A percentile compares a stretch with the other conserved stretches of the same genome.
Evolutionary conservation across 2,329 filamentous ascomycete genomes (phyloP).

Genomic region (Rhynchosporium agropyri): DNA sequence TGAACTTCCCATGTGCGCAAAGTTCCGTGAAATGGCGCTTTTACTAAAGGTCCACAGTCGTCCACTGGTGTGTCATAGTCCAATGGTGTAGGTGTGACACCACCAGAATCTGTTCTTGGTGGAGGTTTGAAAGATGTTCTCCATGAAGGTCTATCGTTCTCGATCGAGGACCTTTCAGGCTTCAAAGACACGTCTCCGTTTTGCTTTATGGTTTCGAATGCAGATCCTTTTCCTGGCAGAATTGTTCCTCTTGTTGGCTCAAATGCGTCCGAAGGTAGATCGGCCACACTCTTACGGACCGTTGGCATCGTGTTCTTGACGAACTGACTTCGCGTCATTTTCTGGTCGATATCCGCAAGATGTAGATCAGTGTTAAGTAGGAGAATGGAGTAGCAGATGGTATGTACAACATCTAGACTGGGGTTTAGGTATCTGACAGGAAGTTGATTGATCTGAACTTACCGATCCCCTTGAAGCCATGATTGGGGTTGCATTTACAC

Average conservation of each 20-base stretch:
- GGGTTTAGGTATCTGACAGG: conserved; percentile 25
- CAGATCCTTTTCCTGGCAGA: conserved; percentile 46
- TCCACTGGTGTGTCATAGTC: conserved; percentile 48
- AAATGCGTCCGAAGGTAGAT: conserved; percentile 70
- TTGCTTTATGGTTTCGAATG: conserved; percentile 32
- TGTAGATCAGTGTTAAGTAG: conserved; percentile 96
- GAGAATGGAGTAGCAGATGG: conserved; percentile 94
- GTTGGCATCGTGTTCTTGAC: conserved; percentile 96
- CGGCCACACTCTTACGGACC: conserved; percentile 73
- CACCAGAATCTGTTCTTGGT: conserved; percentile 34
- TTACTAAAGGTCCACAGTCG: conserved; percentile 76
- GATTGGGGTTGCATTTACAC: conserved; percentile 89
- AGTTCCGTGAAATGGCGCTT: conserved; percentile 72
- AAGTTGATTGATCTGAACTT: conserved; percentile 43
- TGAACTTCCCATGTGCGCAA: conserved; percentile 84
- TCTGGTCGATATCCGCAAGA: conserved; percentile 89
- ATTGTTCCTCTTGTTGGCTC: conserved; percentile 55
- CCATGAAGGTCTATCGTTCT: conserved; percentile 42
- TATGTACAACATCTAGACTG: conserved; percentile 82
- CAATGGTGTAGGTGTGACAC: conserved; percentile 41
- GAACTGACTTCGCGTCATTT: conserved; percentile 95
- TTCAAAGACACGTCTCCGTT: conserved; percentile 26
- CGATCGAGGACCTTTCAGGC: conserved; percentile 38
- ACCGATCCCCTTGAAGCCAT: conserved; percentile 90
- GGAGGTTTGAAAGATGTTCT: conserved; percentile 41